Conservation (phyloP, 345 rosid species). For the Raphanus sativus region DNA sequence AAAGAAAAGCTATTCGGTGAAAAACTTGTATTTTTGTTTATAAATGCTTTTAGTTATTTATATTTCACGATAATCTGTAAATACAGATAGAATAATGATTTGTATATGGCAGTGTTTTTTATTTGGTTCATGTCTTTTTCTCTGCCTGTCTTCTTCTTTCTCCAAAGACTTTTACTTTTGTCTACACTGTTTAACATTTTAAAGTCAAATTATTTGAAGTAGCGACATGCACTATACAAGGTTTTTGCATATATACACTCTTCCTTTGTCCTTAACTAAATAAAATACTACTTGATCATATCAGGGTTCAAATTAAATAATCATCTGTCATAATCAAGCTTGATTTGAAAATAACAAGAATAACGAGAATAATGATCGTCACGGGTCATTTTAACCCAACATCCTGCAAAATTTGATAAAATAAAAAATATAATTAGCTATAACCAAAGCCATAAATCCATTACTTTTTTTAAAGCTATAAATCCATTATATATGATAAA, state of each 20-base stretch:
- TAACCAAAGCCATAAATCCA: too few species aligned
- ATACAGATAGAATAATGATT: conserved; percentile 18
- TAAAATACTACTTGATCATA: conserved; percentile 11
- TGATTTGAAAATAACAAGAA: conserved; percentile 47
- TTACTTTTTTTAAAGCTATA: too few species aligned
- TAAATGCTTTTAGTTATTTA: not conserved
- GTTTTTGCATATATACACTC: too few species aligned
- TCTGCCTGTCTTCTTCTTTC: conserved; percentile 4
- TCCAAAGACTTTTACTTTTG: conserved; percentile 28
- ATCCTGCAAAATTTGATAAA: conserved; percentile 41
- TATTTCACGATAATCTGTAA: conserved; percentile 26
- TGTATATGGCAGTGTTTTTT: conserved; percentile 3
- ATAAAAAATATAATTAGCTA: too few species aligned
- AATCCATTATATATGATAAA: too few species aligned
- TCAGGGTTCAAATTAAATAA: conserved; percentile 41
- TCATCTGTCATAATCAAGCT: conserved; percentile 40
- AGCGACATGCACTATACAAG: too few species aligned
- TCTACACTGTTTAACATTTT: conserved; percentile 26
- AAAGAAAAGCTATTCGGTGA: not conserved
- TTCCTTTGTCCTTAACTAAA: too few species aligned
- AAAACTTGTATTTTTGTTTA: conserved; percentile 3
- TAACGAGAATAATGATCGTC: conserved; percentile 38
- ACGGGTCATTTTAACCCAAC: conserved; percentile 60
- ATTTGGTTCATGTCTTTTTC: conserved; percentile 21
- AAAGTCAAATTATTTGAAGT: conserved; percentile 17